These are phyloP conservation scores for Talaromyces wortmannii DNA, from an alignment of 495 filamentous ascomycete genomes.

Conservation along the genomic window DNA sequence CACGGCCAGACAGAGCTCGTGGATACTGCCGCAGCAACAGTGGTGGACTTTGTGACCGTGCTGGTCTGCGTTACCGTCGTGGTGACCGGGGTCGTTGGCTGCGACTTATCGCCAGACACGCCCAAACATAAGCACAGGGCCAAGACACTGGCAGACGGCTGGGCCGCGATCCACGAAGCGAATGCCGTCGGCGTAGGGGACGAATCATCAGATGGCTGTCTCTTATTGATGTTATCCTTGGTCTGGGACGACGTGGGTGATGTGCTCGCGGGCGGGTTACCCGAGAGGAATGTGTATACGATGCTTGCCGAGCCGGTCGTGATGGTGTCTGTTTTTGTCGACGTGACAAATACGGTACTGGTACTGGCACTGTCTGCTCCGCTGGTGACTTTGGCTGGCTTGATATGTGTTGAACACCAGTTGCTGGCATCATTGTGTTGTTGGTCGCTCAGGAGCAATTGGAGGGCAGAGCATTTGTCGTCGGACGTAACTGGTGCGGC, in stretches of 20 bases:
- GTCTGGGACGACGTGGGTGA: background rate
- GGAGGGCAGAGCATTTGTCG: background rate
- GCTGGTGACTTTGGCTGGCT: background rate
- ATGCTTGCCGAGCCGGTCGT: slow-evolving; percentile 7
- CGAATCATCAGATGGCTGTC: background rate
- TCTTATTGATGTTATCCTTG: background rate
- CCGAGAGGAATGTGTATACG: slow-evolving; percentile 5
- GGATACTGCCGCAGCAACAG: background rate
- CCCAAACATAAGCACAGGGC: background rate
- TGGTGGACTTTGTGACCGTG: slow-evolving; percentile 2
- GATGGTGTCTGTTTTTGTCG: slow-evolving; percentile 5
- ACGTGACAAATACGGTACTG: background rate
- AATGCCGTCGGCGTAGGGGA: background rate
- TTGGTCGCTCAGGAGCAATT: background rate
- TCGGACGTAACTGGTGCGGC: background rate
- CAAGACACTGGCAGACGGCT: background rate
- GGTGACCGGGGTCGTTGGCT: background rate
- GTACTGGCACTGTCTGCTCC: background rate
- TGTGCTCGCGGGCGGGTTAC: slow-evolving; percentile 6
- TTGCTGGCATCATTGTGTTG: background rate
- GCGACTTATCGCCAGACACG: background rate
- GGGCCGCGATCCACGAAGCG: background rate
- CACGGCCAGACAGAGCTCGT: slow-evolving; percentile 10
- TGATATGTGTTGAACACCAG: background rate
- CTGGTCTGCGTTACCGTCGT: slow-evolving; percentile 1